Percentiles rank a stretch among this genome's conserved stretches.
These are phyloP conservation scores for Purpureocillium lavendulum DNA, from an alignment of 2,329 filamentous ascomycete genomes.

Conservation along the genomic window DNA sequence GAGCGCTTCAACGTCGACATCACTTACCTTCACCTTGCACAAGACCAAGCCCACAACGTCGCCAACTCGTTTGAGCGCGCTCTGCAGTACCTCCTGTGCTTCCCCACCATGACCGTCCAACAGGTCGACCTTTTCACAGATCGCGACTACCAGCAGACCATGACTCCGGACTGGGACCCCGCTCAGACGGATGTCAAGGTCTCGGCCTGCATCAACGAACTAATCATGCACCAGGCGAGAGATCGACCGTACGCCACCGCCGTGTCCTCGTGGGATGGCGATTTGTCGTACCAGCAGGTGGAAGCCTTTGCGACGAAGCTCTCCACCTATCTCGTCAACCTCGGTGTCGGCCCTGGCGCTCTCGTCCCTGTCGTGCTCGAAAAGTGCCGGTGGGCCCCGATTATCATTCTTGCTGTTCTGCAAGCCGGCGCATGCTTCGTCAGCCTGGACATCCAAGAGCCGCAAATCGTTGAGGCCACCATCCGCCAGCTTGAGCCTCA, in stretches of 20 bases:
- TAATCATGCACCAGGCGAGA: slow-evolving; percentile 32
- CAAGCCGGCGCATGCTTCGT: slow-evolving; percentile 48
- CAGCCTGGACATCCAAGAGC: slow-evolving; percentile 37
- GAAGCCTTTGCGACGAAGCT: slow-evolving; percentile 27
- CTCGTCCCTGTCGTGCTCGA: slow-evolving; percentile 61
- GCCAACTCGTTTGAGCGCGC: slow-evolving; percentile 45
- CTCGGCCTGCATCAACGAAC: slow-evolving; percentile 33
- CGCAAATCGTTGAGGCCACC: slow-evolving; percentile 30
- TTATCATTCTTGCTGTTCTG: slow-evolving; percentile 61
- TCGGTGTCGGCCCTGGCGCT: slow-evolving; percentile 42
- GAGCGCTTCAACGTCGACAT: slow-evolving; percentile 35
- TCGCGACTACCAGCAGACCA: slow-evolving; percentile 44
- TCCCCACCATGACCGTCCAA: slow-evolving; percentile 30
- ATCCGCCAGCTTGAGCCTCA: slow-evolving; percentile 34
- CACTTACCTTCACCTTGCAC: slow-evolving; percentile 32
- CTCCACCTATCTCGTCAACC: slow-evolving; percentile 36
- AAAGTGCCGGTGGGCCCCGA: slow-evolving; percentile 60
- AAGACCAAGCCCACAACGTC: slow-evolving; percentile 36
- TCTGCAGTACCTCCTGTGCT: slow-evolving; percentile 34
- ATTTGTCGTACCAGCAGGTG: slow-evolving; percentile 32
- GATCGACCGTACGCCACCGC: slow-evolving; percentile 30
- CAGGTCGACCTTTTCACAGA: slow-evolving; percentile 46
- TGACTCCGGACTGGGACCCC: slow-evolving; percentile 40
- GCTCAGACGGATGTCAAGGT: slow-evolving; percentile 28
- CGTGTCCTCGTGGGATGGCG: slow-evolving; percentile 35